Percentiles rank a stretch among this genome's conserved stretches.
Conservation (phyloP, 2,329 filamentous ascomycete species). For the Aspergillus niger region DNA sequence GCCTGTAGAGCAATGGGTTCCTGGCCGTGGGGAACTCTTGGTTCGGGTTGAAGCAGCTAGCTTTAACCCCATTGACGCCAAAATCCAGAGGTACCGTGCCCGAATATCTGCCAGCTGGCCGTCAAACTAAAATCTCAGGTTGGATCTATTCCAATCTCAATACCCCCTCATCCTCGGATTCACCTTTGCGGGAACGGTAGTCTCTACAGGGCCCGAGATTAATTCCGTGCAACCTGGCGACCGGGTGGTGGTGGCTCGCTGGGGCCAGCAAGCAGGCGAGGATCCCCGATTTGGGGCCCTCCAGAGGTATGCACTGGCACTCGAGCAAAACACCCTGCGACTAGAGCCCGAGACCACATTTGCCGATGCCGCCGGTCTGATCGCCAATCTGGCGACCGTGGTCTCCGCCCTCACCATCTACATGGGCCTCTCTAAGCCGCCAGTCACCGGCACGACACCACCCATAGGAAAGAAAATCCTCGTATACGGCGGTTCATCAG, state of each 20-base stretch:
- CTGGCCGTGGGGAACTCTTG: conserved; percentile 12
- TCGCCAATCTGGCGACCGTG: conserved; percentile 23
- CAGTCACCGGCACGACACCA: conserved; percentile 1
- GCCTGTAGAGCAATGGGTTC: not conserved
- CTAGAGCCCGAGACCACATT: conserved; percentile 10
- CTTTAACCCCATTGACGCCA: conserved; percentile 23
- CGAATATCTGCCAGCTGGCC: not conserved
- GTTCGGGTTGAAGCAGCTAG: conserved; percentile 17
- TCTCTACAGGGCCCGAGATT: conserved; percentile 17
- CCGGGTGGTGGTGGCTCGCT: conserved; percentile 13
- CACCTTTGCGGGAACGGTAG: conserved; percentile 20
- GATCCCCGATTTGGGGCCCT: conserved; percentile 21
- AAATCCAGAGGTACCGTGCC: conserved; percentile 19
- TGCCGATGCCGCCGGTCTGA: conserved; percentile 14
- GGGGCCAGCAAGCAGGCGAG: conserved; percentile 4
- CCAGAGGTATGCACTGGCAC: conserved; percentile 23
- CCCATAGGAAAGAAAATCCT: conserved; percentile 13
- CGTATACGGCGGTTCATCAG: conserved; percentile 15
- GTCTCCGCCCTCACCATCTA: conserved; percentile 18
- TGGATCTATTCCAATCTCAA: not conserved
- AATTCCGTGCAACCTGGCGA: conserved; percentile 18
- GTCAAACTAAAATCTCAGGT: not conserved
- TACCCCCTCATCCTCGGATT: conserved; percentile 22
- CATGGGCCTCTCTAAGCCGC: conserved; percentile 19
- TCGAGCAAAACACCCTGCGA: conserved; percentile 7